These are phyloP conservation scores for Cyclotella choctawhatcheeana DNA, from an alignment of 108 stramenopile species.

Conservation along the genomic window DNA sequence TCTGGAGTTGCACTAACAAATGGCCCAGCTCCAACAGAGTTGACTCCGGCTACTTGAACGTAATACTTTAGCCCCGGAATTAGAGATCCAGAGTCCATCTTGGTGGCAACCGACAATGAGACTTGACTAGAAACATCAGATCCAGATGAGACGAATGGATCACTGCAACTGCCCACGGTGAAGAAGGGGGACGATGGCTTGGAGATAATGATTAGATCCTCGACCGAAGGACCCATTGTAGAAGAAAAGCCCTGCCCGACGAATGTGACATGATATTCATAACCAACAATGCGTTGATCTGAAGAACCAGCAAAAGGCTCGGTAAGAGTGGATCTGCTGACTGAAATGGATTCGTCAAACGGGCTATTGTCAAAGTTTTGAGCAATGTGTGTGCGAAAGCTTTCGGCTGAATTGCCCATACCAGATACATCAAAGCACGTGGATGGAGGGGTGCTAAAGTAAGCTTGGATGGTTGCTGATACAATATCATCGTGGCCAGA, in stretches of 20 bases:
- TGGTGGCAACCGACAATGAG: slow-evolving; percentile 32
- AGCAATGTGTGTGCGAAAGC: slow-evolving; percentile 48
- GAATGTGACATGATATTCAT: slow-evolving; percentile 59
- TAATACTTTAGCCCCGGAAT: slow-evolving; percentile 67
- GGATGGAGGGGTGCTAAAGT: slow-evolving; percentile 52
- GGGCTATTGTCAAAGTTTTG: slow-evolving; percentile 58
- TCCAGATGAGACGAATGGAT: slow-evolving; percentile 36
- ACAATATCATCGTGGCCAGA: not conserved
- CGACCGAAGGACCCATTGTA: slow-evolving; percentile 42
- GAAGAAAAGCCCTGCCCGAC: slow-evolving; percentile 58
- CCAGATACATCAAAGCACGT: slow-evolving; percentile 55
- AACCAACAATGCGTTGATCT: slow-evolving; percentile 29
- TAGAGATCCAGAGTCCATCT: slow-evolving; percentile 55
- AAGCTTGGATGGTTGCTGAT: slow-evolving; percentile 30
- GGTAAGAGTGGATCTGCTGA: slow-evolving; percentile 40
- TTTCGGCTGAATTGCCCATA: slow-evolving; percentile 48
- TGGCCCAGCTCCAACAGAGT: slow-evolving; percentile 56
- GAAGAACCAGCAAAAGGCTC: slow-evolving; percentile 28
- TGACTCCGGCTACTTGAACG: slow-evolving; percentile 69
- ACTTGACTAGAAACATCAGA: slow-evolving; percentile 45
- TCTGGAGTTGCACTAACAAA: slow-evolving; percentile 17
- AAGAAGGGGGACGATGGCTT: slow-evolving; percentile 36
- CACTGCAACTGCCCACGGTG: slow-evolving; percentile 30
- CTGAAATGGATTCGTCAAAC: slow-evolving; percentile 57
- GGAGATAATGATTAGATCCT: slow-evolving; percentile 49